Evolutionary conservation across 768 basidiomycete genomes (phyloP).

Genomic region (Naematelia aurantialba): DNA sequence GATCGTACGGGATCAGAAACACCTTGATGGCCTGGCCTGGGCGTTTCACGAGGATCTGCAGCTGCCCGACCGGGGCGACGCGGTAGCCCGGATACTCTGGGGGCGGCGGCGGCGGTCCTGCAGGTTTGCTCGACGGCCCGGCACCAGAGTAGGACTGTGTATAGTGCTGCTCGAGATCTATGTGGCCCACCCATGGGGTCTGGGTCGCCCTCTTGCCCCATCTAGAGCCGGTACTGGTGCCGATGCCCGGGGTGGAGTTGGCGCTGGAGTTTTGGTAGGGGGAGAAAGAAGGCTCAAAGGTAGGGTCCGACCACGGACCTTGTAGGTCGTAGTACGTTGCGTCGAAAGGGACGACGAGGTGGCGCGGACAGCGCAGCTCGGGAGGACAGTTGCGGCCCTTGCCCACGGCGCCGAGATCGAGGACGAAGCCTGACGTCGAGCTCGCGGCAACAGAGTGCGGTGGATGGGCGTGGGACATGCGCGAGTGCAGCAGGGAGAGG

Average conservation of each 20-base stretch:
- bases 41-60: constrained; percentile 44
- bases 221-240: not conserved
- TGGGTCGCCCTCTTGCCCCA: constrained; percentile 22
- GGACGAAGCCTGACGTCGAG: constrained; percentile 28
- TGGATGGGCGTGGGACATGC: constrained; percentile 47
- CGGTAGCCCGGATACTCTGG: constrained; percentile 41
- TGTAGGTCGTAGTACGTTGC: constrained; percentile 45
- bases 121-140: not conserved
- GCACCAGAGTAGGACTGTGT: constrained; percentile 12
- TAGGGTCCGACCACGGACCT: constrained; percentile 7
- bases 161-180: constrained; percentile 41
- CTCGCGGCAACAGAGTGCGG: constrained; percentile 31
- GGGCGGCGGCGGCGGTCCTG: constrained; percentile 10
- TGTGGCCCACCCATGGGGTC: constrained; percentile 45
- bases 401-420: constrained; percentile 30
- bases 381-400: constrained; percentile 27
- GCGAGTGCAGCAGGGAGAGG: constrained; percentile 47
- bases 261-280: too few species aligned
- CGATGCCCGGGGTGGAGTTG: constrained; percentile 4
- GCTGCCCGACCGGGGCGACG: constrained; percentile 40
- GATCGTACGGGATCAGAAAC: constrained; percentile 46
- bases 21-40: constrained; percentile 37
- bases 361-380: constrained; percentile 30
- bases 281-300: not conserved
- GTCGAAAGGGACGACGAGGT: constrained; percentile 35